Conservation (phyloP, 164 flowering plant species). For the Berberis vulgaris region DNA sequence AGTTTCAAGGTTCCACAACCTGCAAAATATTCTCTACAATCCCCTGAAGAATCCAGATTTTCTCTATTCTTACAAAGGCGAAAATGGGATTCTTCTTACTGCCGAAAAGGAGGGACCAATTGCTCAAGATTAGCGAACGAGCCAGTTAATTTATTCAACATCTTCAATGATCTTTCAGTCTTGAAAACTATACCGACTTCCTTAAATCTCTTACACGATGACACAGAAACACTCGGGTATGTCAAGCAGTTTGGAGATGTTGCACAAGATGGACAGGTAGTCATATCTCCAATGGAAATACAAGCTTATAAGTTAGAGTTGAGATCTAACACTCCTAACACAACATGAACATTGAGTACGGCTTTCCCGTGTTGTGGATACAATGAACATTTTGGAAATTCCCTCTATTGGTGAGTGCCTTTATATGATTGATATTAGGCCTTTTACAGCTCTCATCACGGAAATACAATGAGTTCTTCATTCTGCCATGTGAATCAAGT, state of each 20-base stretch:
- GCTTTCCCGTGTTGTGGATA: not conserved
- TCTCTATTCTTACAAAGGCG: constrained; percentile 58
- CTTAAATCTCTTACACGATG: constrained; percentile 84
- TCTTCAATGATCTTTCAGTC: constrained; percentile 67
- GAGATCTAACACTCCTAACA: constrained; percentile 24
- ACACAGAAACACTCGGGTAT: constrained; percentile 72
- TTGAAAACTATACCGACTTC: constrained; percentile 64
- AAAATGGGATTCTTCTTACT: constrained; percentile 77
- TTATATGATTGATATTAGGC: too few relatives aligned
- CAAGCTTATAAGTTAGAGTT: constrained; percentile 88
- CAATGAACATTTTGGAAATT: too few relatives aligned
- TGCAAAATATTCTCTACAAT: constrained; percentile 47
- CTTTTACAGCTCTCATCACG: too few relatives aligned
- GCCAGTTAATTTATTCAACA: constrained; percentile 51
- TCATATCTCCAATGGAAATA: constrained; percentile 87
- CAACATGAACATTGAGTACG: constrained; percentile 11
- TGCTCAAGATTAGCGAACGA: constrained; percentile 57
- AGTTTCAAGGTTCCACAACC: constrained; percentile 82
- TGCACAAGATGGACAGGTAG: constrained; percentile 59
- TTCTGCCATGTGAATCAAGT: too few relatives aligned
- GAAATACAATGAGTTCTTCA: too few relatives aligned
- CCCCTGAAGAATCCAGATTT: constrained; percentile 47
- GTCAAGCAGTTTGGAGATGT: constrained; percentile 47
- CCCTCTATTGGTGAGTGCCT: too few relatives aligned
- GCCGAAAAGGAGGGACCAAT: constrained; percentile 40